These are phyloP conservation scores for Hypoxylon rubiginosum DNA, from an alignment of 2,329 filamentous ascomycete species.

Conservation along the genomic window DNA sequence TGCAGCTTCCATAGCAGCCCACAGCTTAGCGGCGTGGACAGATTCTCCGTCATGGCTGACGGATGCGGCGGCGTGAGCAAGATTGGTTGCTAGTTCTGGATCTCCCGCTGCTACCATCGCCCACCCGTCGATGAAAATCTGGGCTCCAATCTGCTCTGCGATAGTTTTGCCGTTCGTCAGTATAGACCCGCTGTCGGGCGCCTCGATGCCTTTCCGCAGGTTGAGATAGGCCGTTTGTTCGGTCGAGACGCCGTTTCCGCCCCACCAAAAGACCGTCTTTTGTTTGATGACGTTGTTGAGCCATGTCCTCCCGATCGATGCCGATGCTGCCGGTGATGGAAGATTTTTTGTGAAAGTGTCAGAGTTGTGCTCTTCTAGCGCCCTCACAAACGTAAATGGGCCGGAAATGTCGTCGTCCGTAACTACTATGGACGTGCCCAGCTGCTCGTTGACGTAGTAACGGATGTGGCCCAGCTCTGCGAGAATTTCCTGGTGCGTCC, in stretches of 20 bases:
- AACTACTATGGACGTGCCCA: constrained; percentile 49
- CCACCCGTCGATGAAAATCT: constrained; percentile 58
- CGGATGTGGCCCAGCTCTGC: constrained; percentile 50
- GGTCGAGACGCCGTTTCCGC: constrained; percentile 55
- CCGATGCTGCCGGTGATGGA: constrained; percentile 35
- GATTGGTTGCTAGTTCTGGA: constrained; percentile 49
- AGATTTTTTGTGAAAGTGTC: no score
- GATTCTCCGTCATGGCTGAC: constrained; percentile 58
- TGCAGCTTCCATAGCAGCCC: constrained; percentile 57
- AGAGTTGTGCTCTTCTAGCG: constrained; percentile 55
- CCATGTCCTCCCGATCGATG: constrained; percentile 51
- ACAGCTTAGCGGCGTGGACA: constrained; percentile 55
- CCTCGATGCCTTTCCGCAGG: constrained; percentile 53
- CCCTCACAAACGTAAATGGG: constrained; percentile 55
- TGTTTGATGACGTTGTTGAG: constrained; percentile 52
- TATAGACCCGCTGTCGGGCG: constrained; percentile 51
- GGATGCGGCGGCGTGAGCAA: constrained; percentile 52
- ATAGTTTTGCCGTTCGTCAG: constrained; percentile 50
- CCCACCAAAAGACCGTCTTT: constrained; percentile 56
- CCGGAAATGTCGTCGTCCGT: constrained; percentile 54
- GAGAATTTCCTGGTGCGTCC: constrained; percentile 54
- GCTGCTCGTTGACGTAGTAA: constrained; percentile 52
- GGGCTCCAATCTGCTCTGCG: constrained; percentile 56
- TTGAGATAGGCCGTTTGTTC: constrained; percentile 58
- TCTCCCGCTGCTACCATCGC: constrained; percentile 52